Conservation (phyloP, 768 basidiomycete genomes). For the Mycena albidolilacea region DNA sequence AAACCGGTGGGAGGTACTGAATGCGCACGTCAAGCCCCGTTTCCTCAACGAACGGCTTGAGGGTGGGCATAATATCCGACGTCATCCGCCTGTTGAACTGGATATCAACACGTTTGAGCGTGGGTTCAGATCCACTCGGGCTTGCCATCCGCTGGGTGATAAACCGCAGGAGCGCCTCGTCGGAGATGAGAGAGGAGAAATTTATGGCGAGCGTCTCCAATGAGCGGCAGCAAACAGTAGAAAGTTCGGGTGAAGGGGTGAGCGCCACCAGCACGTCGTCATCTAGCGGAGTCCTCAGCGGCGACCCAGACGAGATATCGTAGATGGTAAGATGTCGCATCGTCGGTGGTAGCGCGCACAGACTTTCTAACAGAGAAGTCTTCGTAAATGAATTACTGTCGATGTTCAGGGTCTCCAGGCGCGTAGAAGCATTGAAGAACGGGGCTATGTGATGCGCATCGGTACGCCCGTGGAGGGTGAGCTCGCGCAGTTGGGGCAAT, state of each 20-base stretch:
- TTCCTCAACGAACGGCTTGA: neutral
- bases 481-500: neutral
- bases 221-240: neutral
- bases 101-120: neutral
- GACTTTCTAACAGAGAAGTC: neutral
- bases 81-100: neutral
- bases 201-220: neutral
- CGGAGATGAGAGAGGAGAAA: neutral
- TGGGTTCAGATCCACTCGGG: neutral
- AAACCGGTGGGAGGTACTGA: neutral
- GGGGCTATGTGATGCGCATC: neutral
- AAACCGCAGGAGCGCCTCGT: neutral
- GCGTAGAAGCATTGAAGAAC: neutral
- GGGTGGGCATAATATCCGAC: neutral
- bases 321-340: neutral
- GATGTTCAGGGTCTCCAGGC: slow-evolving; percentile 6
- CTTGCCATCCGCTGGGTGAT: neutral
- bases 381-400: neutral
- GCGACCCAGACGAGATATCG: neutral
- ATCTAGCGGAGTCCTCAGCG: neutral
- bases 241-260: neutral
- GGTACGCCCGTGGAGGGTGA: neutral
- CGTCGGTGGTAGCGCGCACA: slow-evolving; percentile 1
- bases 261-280: neutral
- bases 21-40: neutral